A percentile compares a stretch with the other conserved stretches of the same genome.
These are phyloP conservation scores for Rhizopogon roseolus DNA, from an alignment of 768 basidiomycete species.

Conservation along the genomic window DNA sequence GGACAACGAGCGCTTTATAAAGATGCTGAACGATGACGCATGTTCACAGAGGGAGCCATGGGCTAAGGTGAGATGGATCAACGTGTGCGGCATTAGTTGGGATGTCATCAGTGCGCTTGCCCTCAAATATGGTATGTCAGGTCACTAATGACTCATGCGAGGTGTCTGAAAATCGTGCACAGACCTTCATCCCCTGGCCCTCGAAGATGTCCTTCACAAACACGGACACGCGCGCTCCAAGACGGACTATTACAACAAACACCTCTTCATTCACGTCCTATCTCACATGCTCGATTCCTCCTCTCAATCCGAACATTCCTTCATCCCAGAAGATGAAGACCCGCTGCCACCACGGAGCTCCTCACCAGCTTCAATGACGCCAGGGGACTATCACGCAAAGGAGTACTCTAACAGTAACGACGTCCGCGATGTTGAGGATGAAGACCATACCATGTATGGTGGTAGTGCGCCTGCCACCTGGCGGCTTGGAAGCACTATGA, in stretches of 20 bases:
- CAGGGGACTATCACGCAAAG: conserved; percentile 2
- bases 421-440: neutral
- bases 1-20: conserved; percentile 59
- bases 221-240: conserved; percentile 56
- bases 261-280: conserved; percentile 67
- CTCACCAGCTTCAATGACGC: conserved; percentile 22
- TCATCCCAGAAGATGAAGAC: conserved; percentile 1
- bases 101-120: conserved; percentile 68
- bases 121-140: conserved; percentile 55
- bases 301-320: conserved; percentile 6
- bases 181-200: conserved; percentile 68
- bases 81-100: conserved; percentile 64
- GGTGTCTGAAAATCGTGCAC: neutral
- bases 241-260: conserved; percentile 64
- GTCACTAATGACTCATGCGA: conserved; percentile 4
- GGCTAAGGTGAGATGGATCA: conserved; percentile 74
- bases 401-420: neutral
- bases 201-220: conserved; percentile 65
- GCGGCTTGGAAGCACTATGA: conserved; percentile 2
- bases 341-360: conserved; percentile 19
- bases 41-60: conserved; percentile 49
- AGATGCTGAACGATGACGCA: conserved; percentile 40
- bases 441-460: neutral
- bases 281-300: conserved; percentile 47
- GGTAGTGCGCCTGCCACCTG: conserved; percentile 5